A percentile compares a stretch with the other conserved stretches of the same genome.
phyloP scores from a whole-genome alignment of 352 stramenopile species.

The Elongisporangium senticosum region DNA sequence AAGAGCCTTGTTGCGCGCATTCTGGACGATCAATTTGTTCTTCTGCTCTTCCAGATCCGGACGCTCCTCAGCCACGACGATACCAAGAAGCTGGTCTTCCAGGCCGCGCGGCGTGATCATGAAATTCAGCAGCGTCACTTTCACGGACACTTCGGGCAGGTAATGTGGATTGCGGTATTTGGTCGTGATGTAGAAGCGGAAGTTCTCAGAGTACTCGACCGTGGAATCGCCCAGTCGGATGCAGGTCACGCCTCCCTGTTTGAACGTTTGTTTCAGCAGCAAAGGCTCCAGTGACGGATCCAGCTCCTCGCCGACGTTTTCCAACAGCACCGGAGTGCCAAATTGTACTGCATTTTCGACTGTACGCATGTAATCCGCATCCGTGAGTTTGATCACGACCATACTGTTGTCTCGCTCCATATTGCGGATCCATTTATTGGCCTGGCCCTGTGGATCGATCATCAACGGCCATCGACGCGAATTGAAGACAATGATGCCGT shows the following conservation, averaged over 20 bases:
- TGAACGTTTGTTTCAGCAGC: slow-evolving; percentile 93
- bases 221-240: slow-evolving; percentile 92
- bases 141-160: slow-evolving; percentile 90
- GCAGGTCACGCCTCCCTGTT: slow-evolving; percentile 88
- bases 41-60: slow-evolving; percentile 91
- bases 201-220: slow-evolving; percentile 89
- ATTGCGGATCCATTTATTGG: slow-evolving; percentile 95
- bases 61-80: slow-evolving; percentile 90
- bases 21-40: slow-evolving; percentile 90
- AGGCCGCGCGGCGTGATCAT: slow-evolving; percentile 93
- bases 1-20: slow-evolving; percentile 86
- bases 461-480: slow-evolving; percentile 92
- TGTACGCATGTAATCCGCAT: slow-evolving; percentile 90
- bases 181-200: slow-evolving; percentile 94
- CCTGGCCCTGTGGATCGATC: slow-evolving; percentile 94
- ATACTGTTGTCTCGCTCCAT: slow-evolving; percentile 90
- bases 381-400: slow-evolving; percentile 92
- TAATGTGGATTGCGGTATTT: slow-evolving; percentile 94
- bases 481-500: slow-evolving; percentile 94
- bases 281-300: slow-evolving; percentile 91
- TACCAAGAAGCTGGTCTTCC: slow-evolving; percentile 89
- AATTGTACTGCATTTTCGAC: slow-evolving; percentile 93
- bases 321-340: slow-evolving; percentile 87
- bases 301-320: slow-evolving; percentile 91
- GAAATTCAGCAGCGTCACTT: slow-evolving; percentile 93